Conservation (phyloP, 1,139 yeast genomes). For the Yamadazyma diddensiae region DNA sequence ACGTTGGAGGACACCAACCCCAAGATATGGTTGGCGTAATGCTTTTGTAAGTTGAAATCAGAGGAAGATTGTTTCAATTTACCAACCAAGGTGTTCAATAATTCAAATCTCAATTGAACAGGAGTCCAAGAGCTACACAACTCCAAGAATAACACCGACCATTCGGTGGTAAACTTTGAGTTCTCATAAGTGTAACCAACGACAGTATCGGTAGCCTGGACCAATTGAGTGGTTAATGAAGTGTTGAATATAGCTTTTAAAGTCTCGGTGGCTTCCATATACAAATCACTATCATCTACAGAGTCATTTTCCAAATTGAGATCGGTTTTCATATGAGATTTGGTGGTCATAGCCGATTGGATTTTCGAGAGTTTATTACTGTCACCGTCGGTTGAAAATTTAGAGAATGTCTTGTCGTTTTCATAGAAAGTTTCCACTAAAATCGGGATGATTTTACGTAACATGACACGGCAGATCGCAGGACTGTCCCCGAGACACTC, state of each 20-base stretch:
- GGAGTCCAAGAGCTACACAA: conserved; percentile 79
- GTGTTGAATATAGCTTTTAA: conserved; percentile 51
- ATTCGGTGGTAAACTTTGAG: conserved; percentile 23
- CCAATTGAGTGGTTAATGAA: conserved; percentile 46
- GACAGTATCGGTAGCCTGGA: conserved; percentile 44
- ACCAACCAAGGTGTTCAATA: conserved; percentile 46
- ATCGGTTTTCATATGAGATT: conserved; percentile 19
- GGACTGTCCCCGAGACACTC: conserved; percentile 41
- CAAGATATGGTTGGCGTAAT: conserved; percentile 53
- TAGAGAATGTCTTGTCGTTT: conserved; percentile 18
- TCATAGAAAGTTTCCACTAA: conserved; percentile 31
- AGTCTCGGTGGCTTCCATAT: conserved; percentile 41
- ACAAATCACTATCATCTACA: conserved; percentile 24
- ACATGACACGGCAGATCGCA: conserved; percentile 35
- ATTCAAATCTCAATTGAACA: conserved; percentile 78
- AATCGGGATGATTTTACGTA: conserved; percentile 40
- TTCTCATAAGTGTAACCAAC: conserved; percentile 31
- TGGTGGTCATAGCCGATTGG: conserved; percentile 23
- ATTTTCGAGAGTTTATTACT: conserved; percentile 25
- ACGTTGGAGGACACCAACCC: conserved; percentile 75
- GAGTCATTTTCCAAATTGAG: conserved; percentile 32
- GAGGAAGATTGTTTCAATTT: conserved; percentile 24
- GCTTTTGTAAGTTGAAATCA: conserved; percentile 39
- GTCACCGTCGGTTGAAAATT: conserved; percentile 18
- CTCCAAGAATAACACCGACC: conserved; percentile 62